phyloP scores from a whole-genome alignment of 2,329 filamentous ascomycete genomes.

The Alternaria dauci region DNA sequence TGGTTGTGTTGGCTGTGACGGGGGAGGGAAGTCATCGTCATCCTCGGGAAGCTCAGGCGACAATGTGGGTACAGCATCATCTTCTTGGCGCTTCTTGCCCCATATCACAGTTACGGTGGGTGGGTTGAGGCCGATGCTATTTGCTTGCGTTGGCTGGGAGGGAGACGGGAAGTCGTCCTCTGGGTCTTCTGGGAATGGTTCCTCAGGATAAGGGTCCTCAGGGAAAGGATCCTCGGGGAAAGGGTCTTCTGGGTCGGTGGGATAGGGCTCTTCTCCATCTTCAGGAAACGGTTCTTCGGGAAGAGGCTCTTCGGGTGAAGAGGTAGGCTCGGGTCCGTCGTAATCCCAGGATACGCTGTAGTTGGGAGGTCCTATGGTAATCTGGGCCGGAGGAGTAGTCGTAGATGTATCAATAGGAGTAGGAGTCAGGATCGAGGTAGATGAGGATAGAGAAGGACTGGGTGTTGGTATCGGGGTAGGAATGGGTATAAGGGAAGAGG shows the following conservation, averaged over 20 bases:
- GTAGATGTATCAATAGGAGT: neutral
- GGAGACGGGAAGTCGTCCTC: constrained; percentile 13
- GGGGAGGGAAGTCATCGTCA: neutral
- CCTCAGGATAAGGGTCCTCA: constrained; percentile 21
- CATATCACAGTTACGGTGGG: constrained; percentile 23
- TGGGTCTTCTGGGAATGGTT: constrained; percentile 14
- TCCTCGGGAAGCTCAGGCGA: constrained; percentile 14
- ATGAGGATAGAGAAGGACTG: neutral
- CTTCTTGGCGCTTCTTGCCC: constrained; percentile 25
- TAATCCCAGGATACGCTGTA: constrained; percentile 20
- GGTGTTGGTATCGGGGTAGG: constrained; percentile 2
- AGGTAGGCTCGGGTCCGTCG: neutral
- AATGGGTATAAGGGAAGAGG: neutral
- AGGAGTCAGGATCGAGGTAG: neutral
- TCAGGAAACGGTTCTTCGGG: neutral
- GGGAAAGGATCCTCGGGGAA: constrained; percentile 19
- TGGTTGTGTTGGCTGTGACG: constrained; percentile 9
- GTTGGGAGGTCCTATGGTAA: constrained; percentile 21
- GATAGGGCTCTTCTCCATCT: constrained; percentile 10
- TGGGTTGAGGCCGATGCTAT: constrained; percentile 20
- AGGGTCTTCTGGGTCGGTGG: constrained; percentile 24
- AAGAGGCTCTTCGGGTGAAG: neutral
- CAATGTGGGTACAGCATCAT: constrained; percentile 5
- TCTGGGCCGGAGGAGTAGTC: constrained; percentile 14
- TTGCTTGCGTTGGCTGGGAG: constrained; percentile 17